Base-by-base conservation (phyloP, 805 yeast species). In the Monosporozyma yasuniensis region DNA sequence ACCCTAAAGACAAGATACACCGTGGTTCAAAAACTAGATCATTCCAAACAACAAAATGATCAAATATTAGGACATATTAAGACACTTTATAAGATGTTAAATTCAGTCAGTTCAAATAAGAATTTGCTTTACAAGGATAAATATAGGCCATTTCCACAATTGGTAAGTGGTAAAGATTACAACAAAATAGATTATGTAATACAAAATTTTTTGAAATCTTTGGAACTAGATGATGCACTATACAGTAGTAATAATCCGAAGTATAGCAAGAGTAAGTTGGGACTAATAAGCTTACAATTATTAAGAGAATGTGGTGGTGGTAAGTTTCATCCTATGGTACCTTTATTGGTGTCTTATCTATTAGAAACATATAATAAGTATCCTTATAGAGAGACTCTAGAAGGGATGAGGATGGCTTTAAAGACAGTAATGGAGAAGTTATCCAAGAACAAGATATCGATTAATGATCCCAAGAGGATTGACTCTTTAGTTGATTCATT, bases 221-320 rank as follows among this genome's bases (percentile, higher is more conserved):
- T 57, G n/a, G 60, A 61, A 39, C 19, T 52, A 41, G 50, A 54
- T 22, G 58, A 60, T 46, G 57, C 56, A 10, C 16, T 49, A 38
- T 21, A 46, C 4, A 43, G 21, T 44, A 42, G 11, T 44, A 38
- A 11, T 32, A 39, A 19, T 19, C 25, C 16, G 4, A 6, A 3
- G 2, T 47, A 8, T 49, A 48, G 12, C 14, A 18, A 19, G 22
- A 22, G 37, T 19, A 62, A 58, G 25, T 44, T 63, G 47, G 59
- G 61, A 5, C 57, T 55, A 30, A 56, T 63, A 44, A 65, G 64
- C 3, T 47, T 63, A 21, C 62, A 61, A 35, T 43, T 64, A 16
- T 64, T 63, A 45, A 46, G 59, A 32, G 56, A 56, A 18, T 56
- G 59, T 23, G 52, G 55, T 35, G 50, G 50, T 35, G 53, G 53